phyloP scores from a whole-genome alignment of 495 filamentous ascomycete species.

The Trichocladium antarcticum region DNA sequence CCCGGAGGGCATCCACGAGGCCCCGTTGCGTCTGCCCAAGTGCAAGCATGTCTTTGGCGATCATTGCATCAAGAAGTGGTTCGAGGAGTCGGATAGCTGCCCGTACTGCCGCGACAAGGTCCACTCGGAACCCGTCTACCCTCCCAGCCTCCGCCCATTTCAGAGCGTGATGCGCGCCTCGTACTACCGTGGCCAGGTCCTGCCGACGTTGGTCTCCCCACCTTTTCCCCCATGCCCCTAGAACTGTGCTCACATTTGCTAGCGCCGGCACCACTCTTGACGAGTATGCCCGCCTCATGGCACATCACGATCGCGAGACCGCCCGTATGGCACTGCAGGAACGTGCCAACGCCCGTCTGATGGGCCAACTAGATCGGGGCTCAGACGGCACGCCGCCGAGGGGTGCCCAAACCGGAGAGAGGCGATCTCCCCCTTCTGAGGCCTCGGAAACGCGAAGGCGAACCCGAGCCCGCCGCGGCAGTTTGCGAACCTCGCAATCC shows the following conservation, averaged over 20 bases:
- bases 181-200: neutral
- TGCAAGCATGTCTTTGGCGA: slow-evolving; percentile 51
- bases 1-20: slow-evolving; percentile 42
- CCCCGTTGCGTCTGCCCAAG: slow-evolving; percentile 41
- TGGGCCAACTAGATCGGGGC: neutral
- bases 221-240: no score
- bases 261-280: slow-evolving; percentile 1
- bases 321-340: slow-evolving; percentile 7
- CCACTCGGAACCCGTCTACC: slow-evolving; percentile 33
- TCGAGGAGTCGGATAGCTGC: slow-evolving; percentile 47
- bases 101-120: slow-evolving; percentile 49
- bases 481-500: slow-evolving; percentile 11
- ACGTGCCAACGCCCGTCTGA: neutral
- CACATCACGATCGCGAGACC: neutral
- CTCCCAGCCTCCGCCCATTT: slow-evolving; percentile 7
- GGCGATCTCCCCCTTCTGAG: slow-evolving; percentile 32
- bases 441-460: slow-evolving; percentile 27
- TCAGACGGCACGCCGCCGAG: slow-evolving; percentile 6
- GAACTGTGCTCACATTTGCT: neutral
- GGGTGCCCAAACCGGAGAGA: slow-evolving; percentile 21
- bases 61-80: slow-evolving; percentile 51
- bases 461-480: slow-evolving; percentile 29
- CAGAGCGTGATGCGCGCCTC: slow-evolving; percentile 14
- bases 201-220: no score
- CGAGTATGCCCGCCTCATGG: neutral